Evolutionary conservation across 805 yeast species (phyloP).

Genomic region (Isabelozyma pseudorhagii): DNA sequence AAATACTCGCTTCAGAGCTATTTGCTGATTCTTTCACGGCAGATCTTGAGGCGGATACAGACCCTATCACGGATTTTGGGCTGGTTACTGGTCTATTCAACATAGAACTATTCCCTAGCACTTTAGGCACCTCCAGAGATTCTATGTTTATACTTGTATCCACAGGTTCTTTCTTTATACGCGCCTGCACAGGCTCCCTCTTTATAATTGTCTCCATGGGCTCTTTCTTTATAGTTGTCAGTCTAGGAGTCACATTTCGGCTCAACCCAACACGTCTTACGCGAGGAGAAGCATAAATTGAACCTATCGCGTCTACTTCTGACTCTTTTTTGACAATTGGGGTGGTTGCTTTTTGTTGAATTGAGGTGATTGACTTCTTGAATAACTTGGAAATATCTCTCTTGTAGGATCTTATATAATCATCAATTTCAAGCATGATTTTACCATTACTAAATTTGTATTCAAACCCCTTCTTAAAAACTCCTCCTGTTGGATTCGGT

Average conservation of each 20-base stretch:
- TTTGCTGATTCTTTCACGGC: too few species aligned
- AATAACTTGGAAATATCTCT: slow-evolving; percentile 32
- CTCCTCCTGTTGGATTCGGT: slow-evolving; percentile 13
- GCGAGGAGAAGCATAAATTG: background rate
- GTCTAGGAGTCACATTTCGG: background rate
- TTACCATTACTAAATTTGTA: slow-evolving; percentile 23
- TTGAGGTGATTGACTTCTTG: slow-evolving; percentile 1
- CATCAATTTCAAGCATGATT: slow-evolving; percentile 27
- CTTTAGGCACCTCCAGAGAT: too few species aligned
- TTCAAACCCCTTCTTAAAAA: slow-evolving; percentile 15
- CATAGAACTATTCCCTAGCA: too few species aligned
- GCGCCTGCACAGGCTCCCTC: too few species aligned
- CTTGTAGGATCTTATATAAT: slow-evolving; percentile 27
- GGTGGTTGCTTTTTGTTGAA: background rate
- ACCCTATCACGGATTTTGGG: too few species aligned
- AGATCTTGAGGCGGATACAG: too few species aligned
- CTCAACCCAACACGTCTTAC: background rate
- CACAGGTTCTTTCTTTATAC: too few species aligned
- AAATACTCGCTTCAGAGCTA: too few species aligned
- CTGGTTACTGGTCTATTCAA: too few species aligned
- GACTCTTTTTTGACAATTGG: background rate
- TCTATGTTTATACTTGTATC: too few species aligned
- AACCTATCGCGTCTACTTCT: background rate
- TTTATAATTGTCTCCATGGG: too few species aligned
- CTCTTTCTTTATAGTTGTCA: too few species aligned